Conservation (phyloP, 2,329 filamentous ascomycete genomes). For the Pyrenochaeta sp. region DNA sequence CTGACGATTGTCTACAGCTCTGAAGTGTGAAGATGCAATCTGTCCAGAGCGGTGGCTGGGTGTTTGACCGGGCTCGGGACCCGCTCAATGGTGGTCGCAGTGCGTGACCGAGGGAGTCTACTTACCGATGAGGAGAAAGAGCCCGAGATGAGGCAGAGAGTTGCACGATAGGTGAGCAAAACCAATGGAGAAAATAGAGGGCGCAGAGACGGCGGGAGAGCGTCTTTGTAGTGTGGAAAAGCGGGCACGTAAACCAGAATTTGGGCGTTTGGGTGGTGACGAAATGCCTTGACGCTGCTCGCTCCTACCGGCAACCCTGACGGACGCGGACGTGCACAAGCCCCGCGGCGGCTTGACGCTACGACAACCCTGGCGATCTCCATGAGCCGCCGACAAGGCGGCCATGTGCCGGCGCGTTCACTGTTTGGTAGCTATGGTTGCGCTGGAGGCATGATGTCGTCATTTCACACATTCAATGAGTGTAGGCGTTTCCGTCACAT, state of each 20-base stretch:
- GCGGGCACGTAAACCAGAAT: slow-evolving; percentile 44
- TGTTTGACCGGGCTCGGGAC: slow-evolving; percentile 32
- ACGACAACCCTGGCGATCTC: slow-evolving; percentile 40
- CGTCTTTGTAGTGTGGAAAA: slow-evolving; percentile 34
- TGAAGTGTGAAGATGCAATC: slow-evolving; percentile 40
- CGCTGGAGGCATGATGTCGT: slow-evolving; percentile 13
- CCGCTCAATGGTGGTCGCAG: slow-evolving; percentile 39
- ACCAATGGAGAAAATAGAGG: slow-evolving; percentile 6
- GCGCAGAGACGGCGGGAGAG: slow-evolving; percentile 8
- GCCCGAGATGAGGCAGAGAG: slow-evolving; percentile 10
- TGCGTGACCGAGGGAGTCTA: slow-evolving; percentile 31
- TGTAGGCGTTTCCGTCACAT: slow-evolving; percentile 3
- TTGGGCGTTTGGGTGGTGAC: slow-evolving; percentile 44
- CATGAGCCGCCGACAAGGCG: slow-evolving; percentile 29
- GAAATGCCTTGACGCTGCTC: slow-evolving; percentile 39
- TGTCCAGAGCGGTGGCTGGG: slow-evolving; percentile 47
- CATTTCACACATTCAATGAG: slow-evolving; percentile 5
- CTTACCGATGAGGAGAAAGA: slow-evolving; percentile 38
- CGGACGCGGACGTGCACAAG: slow-evolving; percentile 28
- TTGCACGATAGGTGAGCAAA: not conserved
- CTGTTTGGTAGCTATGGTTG: slow-evolving; percentile 8
- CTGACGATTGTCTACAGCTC: slow-evolving; percentile 21
- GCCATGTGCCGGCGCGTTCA: slow-evolving; percentile 17
- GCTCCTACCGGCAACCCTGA: slow-evolving; percentile 21
- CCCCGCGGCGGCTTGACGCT: slow-evolving; percentile 26